phyloP scores from a whole-genome alignment of 768 basidiomycete genomes.

The Calocybe gangraenosa region DNA sequence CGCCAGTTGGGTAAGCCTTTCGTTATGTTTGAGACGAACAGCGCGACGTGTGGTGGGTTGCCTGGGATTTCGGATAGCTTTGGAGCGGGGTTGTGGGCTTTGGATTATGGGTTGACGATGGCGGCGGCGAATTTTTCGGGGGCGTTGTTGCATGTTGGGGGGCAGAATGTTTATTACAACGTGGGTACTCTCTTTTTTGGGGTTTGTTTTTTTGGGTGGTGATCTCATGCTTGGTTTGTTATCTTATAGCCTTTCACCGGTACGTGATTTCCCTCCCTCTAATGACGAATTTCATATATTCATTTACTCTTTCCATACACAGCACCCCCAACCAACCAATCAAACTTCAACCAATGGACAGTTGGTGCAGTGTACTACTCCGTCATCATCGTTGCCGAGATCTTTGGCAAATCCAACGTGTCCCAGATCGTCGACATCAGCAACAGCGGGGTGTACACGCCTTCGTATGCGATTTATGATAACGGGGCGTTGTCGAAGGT shows the following conservation, averaged over 20 bases:
- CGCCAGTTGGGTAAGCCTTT: conserved; percentile 41
- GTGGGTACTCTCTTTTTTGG: conserved; percentile 28
- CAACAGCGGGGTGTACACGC: conserved; percentile 51
- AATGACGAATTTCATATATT: neutral
- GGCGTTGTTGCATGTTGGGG: conserved; percentile 57
- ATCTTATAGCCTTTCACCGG: conserved; percentile 53
- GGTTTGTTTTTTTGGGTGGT: conserved; percentile 17
- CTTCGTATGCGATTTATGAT: conserved; percentile 75
- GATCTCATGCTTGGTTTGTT: conserved; percentile 7
- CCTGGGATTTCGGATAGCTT: conserved; percentile 59
- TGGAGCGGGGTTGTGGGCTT: conserved; percentile 60
- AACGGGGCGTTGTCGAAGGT: conserved; percentile 56
- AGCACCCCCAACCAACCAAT: conserved; percentile 52
- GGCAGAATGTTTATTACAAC: conserved; percentile 67
- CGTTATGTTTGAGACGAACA: conserved; percentile 71
- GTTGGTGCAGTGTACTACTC: conserved; percentile 74
- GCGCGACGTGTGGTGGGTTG: conserved; percentile 67
- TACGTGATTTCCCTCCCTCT: conserved; percentile 27
- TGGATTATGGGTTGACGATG: conserved; percentile 63
- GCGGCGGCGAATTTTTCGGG: conserved; percentile 54
- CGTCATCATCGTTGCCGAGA: conserved; percentile 64
- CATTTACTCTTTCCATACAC: neutral
- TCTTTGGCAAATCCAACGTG: conserved; percentile 58
- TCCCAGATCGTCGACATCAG: conserved; percentile 66
- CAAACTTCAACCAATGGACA: conserved; percentile 63